Percentiles rank a stretch among this genome's conserved stretches.
Conservation (phyloP, 129 eudicot species). For the Dittrichia graveolens region DNA sequence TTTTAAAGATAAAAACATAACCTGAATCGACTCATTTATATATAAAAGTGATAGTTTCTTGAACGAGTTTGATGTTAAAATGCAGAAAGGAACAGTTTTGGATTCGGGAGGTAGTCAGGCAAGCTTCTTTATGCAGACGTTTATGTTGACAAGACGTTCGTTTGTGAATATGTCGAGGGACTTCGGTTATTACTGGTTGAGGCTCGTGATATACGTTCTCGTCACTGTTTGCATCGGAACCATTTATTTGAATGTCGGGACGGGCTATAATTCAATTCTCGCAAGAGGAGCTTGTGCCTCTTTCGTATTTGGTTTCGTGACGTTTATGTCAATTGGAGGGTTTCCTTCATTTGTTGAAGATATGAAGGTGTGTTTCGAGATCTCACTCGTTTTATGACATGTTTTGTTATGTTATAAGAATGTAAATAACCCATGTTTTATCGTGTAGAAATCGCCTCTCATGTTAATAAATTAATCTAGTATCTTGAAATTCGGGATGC, state of each 20-base stretch:
- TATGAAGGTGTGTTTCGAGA: constrained; percentile 64
- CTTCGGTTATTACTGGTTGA: constrained; percentile 96
- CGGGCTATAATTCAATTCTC: constrained; percentile 77
- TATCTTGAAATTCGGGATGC: too few relatives aligned
- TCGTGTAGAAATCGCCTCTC: too few relatives aligned
- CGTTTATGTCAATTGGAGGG: constrained; percentile 99
- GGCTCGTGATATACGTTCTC: constrained; percentile 84
- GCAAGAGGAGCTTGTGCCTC: constrained; percentile 99
- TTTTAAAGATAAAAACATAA: not conserved
- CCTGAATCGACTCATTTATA: not conserved
- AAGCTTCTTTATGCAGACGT: constrained; percentile 90
- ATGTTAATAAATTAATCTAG: too few relatives aligned
- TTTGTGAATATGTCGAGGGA: constrained; percentile 97
- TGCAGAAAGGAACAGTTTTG: constrained; percentile 93
- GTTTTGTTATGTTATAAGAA: too few relatives aligned
- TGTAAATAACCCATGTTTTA: too few relatives aligned
- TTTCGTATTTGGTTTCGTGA: constrained; percentile 94
- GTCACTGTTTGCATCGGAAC: constrained; percentile 96
- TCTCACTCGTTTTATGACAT: too few relatives aligned
- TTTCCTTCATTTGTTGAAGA: constrained; percentile 98
- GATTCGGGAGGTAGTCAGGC: constrained; percentile 99
- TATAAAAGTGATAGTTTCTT: not conserved
- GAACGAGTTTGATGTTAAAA: not conserved
- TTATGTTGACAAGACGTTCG: constrained; percentile 83
- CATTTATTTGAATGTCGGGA: constrained; percentile 82